Conservation (phyloP, 2,329 filamentous ascomycete genomes). For the Aureobasidium musti region DNA sequence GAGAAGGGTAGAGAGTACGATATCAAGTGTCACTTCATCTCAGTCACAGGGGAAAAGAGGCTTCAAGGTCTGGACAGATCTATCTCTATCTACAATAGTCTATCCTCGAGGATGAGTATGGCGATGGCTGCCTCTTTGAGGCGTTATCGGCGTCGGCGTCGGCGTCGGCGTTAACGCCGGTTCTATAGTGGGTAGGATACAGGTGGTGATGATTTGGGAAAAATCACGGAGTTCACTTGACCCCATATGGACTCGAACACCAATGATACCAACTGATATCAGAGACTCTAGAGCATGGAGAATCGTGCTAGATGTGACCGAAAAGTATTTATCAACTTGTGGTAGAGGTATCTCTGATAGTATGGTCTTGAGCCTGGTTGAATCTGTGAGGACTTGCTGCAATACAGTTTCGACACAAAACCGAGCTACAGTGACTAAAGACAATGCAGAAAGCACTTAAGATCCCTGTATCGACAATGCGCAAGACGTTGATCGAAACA, state of each 20-base stretch:
- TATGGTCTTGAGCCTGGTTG: background rate
- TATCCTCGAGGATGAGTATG: background rate
- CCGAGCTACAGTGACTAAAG: background rate
- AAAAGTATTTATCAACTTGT: background rate
- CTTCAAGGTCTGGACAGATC: background rate
- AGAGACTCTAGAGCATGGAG: background rate
- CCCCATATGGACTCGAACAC: background rate
- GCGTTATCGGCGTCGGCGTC: background rate
- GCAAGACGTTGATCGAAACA: background rate
- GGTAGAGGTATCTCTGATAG: background rate
- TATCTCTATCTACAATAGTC: background rate
- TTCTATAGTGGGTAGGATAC: background rate
- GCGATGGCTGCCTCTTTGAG: background rate
- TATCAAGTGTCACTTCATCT: background rate
- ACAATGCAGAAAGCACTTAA: no score
- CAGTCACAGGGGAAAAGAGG: background rate
- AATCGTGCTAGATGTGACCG: background rate
- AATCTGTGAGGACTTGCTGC: background rate
- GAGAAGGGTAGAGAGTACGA: background rate
- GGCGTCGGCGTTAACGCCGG: conserved; percentile 13
- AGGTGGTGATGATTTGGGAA: background rate
- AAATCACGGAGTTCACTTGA: background rate
- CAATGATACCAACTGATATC: no score
- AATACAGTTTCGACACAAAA: no score
- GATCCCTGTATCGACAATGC: background rate